These are phyloP conservation scores for Pyrenophora seminiperda DNA, from an alignment of 2,329 filamentous ascomycete species.

Conservation along the genomic window DNA sequence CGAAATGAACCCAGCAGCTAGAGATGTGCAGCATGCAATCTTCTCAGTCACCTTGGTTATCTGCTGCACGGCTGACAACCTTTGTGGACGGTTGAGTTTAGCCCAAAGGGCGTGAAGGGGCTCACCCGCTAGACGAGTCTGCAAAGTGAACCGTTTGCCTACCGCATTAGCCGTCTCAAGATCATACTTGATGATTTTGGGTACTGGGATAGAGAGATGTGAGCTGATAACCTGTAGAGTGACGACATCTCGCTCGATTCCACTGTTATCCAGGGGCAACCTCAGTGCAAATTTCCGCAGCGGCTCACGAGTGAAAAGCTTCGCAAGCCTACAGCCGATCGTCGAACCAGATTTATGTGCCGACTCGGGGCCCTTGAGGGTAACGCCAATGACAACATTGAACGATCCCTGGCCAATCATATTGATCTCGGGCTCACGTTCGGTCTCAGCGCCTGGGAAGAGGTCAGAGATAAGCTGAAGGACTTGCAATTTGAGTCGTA, in stretches of 20 bases:
- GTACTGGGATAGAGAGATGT: neutral
- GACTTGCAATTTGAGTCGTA: neutral
- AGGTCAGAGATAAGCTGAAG: neutral
- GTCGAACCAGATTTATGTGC: neutral
- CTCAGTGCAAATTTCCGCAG: neutral
- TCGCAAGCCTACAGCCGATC: neutral
- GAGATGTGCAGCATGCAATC: slow-evolving; percentile 2
- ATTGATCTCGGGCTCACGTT: neutral
- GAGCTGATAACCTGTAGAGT: neutral
- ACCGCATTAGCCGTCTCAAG: neutral
- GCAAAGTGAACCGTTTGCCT: slow-evolving; percentile 3
- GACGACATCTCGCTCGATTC: neutral
- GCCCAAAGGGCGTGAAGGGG: neutral
- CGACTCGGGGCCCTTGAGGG: neutral
- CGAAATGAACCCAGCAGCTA: slow-evolving; percentile 3
- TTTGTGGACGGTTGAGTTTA: neutral
- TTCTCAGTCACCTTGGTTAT: slow-evolving; percentile 2
- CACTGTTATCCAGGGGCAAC: neutral
- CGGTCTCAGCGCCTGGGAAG: neutral
- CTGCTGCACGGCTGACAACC: neutral
- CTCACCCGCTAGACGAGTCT: slow-evolving; percentile 4
- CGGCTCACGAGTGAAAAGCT: neutral
- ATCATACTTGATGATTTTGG: slow-evolving; percentile 2
- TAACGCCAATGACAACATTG: slow-evolving; percentile 5
- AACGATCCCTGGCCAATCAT: slow-evolving; percentile 3